Conservation (phyloP, 352 stramenopile genomes). For the Thalassiosira sp. region DNA sequence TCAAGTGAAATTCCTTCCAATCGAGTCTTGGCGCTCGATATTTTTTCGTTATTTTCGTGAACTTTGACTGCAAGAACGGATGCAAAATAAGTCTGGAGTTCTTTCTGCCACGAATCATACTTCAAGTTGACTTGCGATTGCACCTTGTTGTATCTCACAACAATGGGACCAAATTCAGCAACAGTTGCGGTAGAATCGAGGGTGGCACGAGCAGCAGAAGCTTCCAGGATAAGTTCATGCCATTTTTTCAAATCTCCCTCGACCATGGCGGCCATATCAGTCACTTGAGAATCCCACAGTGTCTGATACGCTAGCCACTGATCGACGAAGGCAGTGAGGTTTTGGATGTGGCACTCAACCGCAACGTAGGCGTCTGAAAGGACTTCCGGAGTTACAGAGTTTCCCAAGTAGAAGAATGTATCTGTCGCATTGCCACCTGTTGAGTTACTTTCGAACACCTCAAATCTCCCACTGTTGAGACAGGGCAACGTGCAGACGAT, state of each 20-base stretch:
- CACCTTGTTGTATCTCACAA: slow-evolving; percentile 84
- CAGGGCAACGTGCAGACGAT: slow-evolving; percentile 91
- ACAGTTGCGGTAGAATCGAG: slow-evolving; percentile 91
- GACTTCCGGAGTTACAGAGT: slow-evolving; percentile 59
- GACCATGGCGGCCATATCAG: slow-evolving; percentile 90
- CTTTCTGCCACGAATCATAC: slow-evolving; percentile 99
- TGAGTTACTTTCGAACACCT: slow-evolving; percentile 75
- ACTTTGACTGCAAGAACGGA: slow-evolving; percentile 92
- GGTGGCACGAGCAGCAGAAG: slow-evolving; percentile 92
- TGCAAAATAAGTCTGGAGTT: slow-evolving; percentile 95
- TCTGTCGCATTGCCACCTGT: not conserved
- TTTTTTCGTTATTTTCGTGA: slow-evolving; percentile 82
- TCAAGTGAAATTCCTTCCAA: slow-evolving; percentile 95
- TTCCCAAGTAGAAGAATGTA: slow-evolving; percentile 74
- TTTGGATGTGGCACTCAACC: slow-evolving; percentile 81
- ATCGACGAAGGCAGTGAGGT: slow-evolving; percentile 91
- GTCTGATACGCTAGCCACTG: slow-evolving; percentile 98
- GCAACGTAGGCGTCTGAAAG: slow-evolving; percentile 73
- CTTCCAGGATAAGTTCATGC: slow-evolving; percentile 95
- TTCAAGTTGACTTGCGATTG: slow-evolving; percentile 93
- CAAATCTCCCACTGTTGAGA: slow-evolving; percentile 80
- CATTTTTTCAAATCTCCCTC: slow-evolving; percentile 94
- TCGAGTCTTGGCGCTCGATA: slow-evolving; percentile 79
- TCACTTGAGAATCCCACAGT: slow-evolving; percentile 97
- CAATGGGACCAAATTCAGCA: slow-evolving; percentile 87